Evolutionary conservation across 108 stramenopile species (phyloP).

Genomic region (Cafeteria roenbergensis): DNA sequence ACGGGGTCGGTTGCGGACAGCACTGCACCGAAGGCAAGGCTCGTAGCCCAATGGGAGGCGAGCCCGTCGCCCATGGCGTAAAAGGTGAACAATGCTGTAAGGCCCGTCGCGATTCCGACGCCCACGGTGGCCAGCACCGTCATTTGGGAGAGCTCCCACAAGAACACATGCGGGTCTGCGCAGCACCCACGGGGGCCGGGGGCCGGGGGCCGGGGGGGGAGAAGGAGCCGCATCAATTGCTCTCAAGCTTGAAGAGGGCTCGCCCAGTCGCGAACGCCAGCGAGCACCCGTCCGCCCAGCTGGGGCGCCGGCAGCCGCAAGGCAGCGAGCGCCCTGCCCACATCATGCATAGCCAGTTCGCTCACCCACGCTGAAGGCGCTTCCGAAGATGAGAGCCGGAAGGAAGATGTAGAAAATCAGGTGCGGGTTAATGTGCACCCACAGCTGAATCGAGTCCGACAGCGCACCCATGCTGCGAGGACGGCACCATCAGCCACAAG

Average conservation of each 20-base stretch:
- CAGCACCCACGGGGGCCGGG: too few species aligned
- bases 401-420: constrained; percentile 43
- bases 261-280: too few species aligned
- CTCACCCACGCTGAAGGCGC: constrained; percentile 12
- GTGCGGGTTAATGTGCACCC: constrained; percentile 30
- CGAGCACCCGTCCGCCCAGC: too few species aligned
- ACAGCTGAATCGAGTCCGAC: background rate
- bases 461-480: constrained; percentile 11
- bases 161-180: constrained; percentile 17
- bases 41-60: constrained; percentile 22
- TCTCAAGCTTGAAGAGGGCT: too few species aligned
- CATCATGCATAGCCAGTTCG: too few species aligned
- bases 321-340: too few species aligned
- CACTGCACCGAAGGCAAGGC: constrained; percentile 46
- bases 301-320: too few species aligned
- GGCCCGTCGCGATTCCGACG: constrained; percentile 24
- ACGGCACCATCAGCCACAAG: too few species aligned
- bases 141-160: constrained; percentile 11
- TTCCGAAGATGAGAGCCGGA: constrained; percentile 52
- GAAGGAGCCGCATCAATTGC: too few species aligned
- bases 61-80: constrained; percentile 29
- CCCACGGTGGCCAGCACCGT: constrained; percentile 33
- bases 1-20: constrained; percentile 57
- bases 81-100: constrained; percentile 12
- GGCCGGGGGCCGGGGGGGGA: too few species aligned